Conservation (phyloP, 1,139 yeast species). For the Lodderomyces elongisporus region DNA sequence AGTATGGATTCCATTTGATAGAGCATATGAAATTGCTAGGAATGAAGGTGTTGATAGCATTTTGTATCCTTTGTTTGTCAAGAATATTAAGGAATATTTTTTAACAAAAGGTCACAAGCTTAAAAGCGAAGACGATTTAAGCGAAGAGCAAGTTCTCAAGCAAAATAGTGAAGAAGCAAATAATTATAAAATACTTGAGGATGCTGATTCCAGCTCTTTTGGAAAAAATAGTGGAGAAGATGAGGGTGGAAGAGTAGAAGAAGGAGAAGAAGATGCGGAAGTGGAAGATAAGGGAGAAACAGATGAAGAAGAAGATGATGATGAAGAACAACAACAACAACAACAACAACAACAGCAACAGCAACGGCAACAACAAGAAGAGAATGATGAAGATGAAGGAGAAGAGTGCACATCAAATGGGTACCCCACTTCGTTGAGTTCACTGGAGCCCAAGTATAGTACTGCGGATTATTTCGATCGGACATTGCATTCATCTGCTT, state of each 20-base stretch:
- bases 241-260: not conserved
- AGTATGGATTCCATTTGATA: conserved; percentile 53
- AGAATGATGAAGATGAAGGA: not conserved
- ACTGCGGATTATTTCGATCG: conserved; percentile 9
- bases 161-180: conserved; percentile 1
- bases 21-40: conserved; percentile 49
- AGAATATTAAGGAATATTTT: conserved; percentile 34
- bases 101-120: conserved; percentile 24
- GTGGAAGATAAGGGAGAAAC: too few relatives aligned
- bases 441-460: conserved; percentile 7
- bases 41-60: conserved; percentile 39
- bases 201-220: not conserved
- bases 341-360: conserved; percentile 1
- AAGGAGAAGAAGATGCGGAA: too few relatives aligned
- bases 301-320: too few relatives aligned
- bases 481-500: conserved; percentile 5
- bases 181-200: conserved; percentile 4
- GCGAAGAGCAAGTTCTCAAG: conserved; percentile 5
- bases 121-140: conserved; percentile 16
- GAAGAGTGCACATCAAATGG: conserved; percentile 3
- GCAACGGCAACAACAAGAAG: too few relatives aligned
- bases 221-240: too few relatives aligned
- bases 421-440: conserved; percentile 3
- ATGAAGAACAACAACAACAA: too few relatives aligned
- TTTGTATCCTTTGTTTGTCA: conserved; percentile 44